Conservation (phyloP, 331 rosid genomes). For the Spiraea crenata region DNA sequence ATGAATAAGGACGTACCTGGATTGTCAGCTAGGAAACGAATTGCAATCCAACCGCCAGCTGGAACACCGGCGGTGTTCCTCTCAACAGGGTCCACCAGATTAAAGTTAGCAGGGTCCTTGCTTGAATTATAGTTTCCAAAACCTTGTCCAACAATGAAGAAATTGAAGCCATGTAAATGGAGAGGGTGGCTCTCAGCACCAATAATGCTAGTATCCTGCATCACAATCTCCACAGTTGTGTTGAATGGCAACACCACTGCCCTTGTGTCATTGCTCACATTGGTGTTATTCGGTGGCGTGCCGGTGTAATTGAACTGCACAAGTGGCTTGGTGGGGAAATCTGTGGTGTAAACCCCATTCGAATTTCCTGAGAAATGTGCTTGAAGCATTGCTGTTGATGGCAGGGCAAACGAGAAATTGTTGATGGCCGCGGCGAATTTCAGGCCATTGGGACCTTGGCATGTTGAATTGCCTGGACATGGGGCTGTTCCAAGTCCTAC, state of each 20-base stretch:
- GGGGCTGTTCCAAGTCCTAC: constrained; percentile 74
- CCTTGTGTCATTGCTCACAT: constrained; percentile 56
- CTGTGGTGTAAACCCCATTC: constrained; percentile 51
- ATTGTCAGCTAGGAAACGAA: constrained; percentile 73
- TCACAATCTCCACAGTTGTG: constrained; percentile 65
- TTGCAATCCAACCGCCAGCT: constrained; percentile 73
- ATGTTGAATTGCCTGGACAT: constrained; percentile 66
- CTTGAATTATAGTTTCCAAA: constrained; percentile 67
- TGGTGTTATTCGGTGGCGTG: constrained; percentile 63
- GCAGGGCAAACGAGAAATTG: constrained; percentile 72
- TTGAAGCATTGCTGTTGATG: constrained; percentile 58
- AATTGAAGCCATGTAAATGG: constrained; percentile 80
- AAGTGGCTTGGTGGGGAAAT: constrained; percentile 58
- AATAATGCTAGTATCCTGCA: constrained; percentile 70
- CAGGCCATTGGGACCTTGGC: constrained; percentile 78
- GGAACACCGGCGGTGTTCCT: constrained; percentile 72
- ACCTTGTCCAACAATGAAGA: constrained; percentile 72
- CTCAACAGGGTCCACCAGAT: constrained; percentile 66
- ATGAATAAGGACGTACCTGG: constrained; percentile 46
- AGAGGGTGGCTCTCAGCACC: constrained; percentile 84
- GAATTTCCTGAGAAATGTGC: constrained; percentile 45
- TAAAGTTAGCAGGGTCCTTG: constrained; percentile 61
- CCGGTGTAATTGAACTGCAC: constrained; percentile 71
- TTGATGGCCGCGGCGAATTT: constrained; percentile 66
- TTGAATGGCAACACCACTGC: constrained; percentile 61